Evolutionary conservation across 345 rosid species (phyloP).

Genomic region (Gossypium sturtianum): DNA sequence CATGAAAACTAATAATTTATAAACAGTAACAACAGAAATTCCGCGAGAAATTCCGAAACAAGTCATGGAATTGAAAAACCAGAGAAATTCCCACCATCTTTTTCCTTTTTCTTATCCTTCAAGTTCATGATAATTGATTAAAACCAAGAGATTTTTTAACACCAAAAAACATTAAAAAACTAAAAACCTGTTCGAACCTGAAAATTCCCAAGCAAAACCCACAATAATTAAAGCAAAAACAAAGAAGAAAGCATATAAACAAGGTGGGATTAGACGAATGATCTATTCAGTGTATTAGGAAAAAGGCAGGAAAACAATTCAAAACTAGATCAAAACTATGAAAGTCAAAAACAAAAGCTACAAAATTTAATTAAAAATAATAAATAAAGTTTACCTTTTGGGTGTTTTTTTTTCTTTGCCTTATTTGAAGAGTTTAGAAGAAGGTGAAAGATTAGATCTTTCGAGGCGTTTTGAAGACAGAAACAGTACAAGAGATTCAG

Average conservation of each 20-base stretch:
- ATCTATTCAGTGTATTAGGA: background rate
- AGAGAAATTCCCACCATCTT: background rate
- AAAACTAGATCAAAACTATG: background rate
- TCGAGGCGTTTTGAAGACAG: background rate
- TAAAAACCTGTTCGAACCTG: background rate
- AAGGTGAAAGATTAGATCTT: background rate
- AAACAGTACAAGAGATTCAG: background rate
- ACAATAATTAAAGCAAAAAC: background rate
- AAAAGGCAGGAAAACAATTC: background rate
- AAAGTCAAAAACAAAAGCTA: background rate
- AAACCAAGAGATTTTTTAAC: background rate
- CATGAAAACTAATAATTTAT: background rate
- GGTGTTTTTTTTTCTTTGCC: background rate
- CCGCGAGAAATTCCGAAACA: background rate
- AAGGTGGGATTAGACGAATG: conserved; percentile 2
- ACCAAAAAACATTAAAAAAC: background rate
- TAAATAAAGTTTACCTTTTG: background rate
- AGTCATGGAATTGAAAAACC: background rate
- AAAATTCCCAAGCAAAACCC: background rate
- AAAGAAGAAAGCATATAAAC: background rate
- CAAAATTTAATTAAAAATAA: background rate
- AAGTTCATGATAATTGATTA: background rate
- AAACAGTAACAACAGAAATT: background rate
- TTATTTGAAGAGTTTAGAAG: background rate
- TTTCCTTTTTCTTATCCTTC: background rate